phyloP scores from a whole-genome alignment of 2,329 filamentous ascomycete genomes.

The Trichoderma breve region DNA sequence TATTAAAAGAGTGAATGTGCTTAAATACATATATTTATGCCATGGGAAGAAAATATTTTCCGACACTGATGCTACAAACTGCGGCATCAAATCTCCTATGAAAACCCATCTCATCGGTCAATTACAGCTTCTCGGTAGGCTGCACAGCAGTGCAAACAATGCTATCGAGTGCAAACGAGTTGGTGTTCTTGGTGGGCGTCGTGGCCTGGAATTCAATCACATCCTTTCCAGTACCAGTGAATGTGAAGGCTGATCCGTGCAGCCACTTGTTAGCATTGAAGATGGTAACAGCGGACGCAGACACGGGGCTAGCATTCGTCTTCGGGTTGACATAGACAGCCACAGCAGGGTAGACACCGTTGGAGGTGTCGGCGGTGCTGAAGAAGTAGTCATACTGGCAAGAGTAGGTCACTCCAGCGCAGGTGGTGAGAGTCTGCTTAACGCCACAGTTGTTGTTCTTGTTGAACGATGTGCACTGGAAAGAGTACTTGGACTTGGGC shows the following conservation, averaged over 20 bases:
- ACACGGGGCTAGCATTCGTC: neutral
- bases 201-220: neutral
- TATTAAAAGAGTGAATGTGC: neutral
- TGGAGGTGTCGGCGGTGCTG: neutral
- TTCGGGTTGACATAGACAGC: neutral
- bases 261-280: neutral
- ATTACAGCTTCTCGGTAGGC: neutral
- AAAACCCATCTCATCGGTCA: neutral
- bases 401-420: neutral
- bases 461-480: neutral
- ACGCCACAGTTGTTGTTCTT: neutral
- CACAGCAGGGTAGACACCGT: neutral
- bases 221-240: neutral
- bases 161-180: neutral
- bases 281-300: neutral
- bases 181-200: neutral
- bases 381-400: neutral
- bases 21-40: neutral
- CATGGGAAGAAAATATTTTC: neutral
- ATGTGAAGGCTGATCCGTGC: neutral
- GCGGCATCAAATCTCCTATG: neutral
- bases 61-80: neutral
- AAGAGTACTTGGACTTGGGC: neutral
- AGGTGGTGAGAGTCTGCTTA: neutral
- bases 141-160: neutral